These are phyloP conservation scores for Apophysomyces sp. DNA, from an alignment of 371 early-diverging fungal species.

Conservation along the genomic window DNA sequence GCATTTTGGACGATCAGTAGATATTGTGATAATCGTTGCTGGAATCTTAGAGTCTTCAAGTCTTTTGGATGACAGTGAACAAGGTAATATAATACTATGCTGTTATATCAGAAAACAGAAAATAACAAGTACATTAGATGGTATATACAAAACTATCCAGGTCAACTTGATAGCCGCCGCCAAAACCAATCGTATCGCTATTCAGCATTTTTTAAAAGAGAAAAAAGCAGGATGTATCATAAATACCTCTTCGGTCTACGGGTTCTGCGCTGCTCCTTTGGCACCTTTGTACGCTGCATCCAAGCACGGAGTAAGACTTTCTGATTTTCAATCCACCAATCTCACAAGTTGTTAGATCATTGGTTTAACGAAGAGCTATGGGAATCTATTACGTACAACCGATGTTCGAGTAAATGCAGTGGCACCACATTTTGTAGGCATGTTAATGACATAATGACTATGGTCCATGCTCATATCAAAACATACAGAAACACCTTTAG, in stretches of 20 bases:
- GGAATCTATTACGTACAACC: slow-evolving; percentile 36
- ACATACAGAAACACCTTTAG: slow-evolving; percentile 34
- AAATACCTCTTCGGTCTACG: slow-evolving; percentile 79
- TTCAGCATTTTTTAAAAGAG: slow-evolving; percentile 55
- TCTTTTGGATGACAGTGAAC: slow-evolving; percentile 37
- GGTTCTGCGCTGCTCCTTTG: slow-evolving; percentile 62
- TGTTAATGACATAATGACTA: slow-evolving; percentile 10
- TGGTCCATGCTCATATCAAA: neutral
- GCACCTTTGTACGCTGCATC: slow-evolving; percentile 80
- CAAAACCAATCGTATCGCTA: slow-evolving; percentile 68
- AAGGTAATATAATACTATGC: slow-evolving; percentile 26
- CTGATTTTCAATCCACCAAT: neutral
- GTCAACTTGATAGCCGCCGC: slow-evolving; percentile 66
- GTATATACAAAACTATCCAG: slow-evolving; percentile 58
- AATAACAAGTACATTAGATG: slow-evolving; percentile 16
- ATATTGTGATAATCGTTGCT: slow-evolving; percentile 68
- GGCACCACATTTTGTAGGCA: slow-evolving; percentile 76
- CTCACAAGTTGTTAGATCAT: slow-evolving; percentile 36
- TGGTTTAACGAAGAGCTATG: slow-evolving; percentile 61
- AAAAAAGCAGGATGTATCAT: slow-evolving; percentile 67
- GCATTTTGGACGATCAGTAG: slow-evolving; percentile 42
- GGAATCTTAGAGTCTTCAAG: slow-evolving; percentile 53
- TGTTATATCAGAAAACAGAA: neutral
- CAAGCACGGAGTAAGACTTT: slow-evolving; percentile 67
- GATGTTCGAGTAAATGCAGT: slow-evolving; percentile 74